Evolutionary conservation across 2,329 filamentous ascomycete species (phyloP).

Genomic region (Aspergillus bombycis): DNA sequence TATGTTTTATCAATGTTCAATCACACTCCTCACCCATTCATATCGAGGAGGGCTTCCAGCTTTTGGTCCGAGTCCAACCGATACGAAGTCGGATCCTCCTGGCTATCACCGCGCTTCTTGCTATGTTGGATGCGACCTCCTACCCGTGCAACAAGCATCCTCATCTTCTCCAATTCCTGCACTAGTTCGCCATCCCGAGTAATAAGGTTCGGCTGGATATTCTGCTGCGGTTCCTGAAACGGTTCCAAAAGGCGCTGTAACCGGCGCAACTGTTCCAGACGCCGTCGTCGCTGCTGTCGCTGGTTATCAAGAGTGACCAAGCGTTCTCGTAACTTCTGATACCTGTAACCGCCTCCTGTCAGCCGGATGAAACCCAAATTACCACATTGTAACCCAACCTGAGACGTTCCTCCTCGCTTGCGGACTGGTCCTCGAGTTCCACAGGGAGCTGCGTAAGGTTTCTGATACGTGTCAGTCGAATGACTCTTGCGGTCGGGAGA

Average conservation of each 20-base stretch:
- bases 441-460: slow-evolving; percentile 43
- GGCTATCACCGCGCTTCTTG: slow-evolving; percentile 20
- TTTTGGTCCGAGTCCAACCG: slow-evolving; percentile 35
- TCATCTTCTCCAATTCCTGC: slow-evolving; percentile 54
- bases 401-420: slow-evolving; percentile 34
- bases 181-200: slow-evolving; percentile 55
- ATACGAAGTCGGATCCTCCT: slow-evolving; percentile 25
- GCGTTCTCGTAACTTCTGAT: slow-evolving; percentile 44
- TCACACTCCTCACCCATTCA: slow-evolving; percentile 33
- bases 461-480: slow-evolving; percentile 26
- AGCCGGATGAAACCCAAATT: slow-evolving; percentile 27
- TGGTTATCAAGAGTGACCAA: slow-evolving; percentile 51
- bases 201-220: slow-evolving; percentile 59
- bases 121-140: slow-evolving; percentile 40
- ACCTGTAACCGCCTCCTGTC: slow-evolving; percentile 35
- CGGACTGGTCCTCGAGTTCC: slow-evolving; percentile 36
- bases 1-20: neutral
- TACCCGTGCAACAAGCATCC: slow-evolving; percentile 50
- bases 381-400: slow-evolving; percentile 33
- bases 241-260: slow-evolving; percentile 53
- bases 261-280: slow-evolving; percentile 51
- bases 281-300: slow-evolving; percentile 50
- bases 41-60: slow-evolving; percentile 42
- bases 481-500: slow-evolving; percentile 1
- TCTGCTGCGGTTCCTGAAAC: slow-evolving; percentile 52